A percentile compares a stretch with the other conserved stretches of the same genome.
Evolutionary conservation across 2,329 filamentous ascomycete species (phyloP).

Genomic region (Juglanconis sp.): DNA sequence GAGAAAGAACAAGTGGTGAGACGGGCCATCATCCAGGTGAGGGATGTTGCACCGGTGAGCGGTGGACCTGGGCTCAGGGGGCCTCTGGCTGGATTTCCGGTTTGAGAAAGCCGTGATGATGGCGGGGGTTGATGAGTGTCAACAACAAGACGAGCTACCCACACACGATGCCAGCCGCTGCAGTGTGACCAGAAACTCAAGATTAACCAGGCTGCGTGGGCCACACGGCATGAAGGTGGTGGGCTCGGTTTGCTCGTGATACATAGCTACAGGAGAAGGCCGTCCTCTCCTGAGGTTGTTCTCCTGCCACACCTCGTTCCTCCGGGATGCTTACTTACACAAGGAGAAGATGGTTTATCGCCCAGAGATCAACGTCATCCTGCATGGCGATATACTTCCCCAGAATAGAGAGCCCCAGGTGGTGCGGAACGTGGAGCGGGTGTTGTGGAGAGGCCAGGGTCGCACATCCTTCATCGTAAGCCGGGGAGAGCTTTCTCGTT

Average conservation of each 20-base stretch:
- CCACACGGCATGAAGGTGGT: no score
- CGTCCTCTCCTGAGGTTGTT: no score
- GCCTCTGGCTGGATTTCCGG: slow-evolving; percentile 9
- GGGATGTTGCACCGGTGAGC: neutral
- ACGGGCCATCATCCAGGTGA: neutral
- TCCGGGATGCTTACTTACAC: neutral
- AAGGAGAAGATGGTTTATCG: neutral
- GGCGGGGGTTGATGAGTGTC: neutral
- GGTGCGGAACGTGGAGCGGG: neutral
- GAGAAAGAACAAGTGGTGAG: neutral
- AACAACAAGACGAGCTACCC: neutral
- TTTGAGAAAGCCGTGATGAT: slow-evolving; percentile 12
- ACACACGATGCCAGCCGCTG: slow-evolving; percentile 4
- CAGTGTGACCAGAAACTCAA: neutral
- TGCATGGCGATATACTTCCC: neutral
- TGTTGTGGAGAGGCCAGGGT: neutral
- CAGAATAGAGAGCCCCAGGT: neutral
- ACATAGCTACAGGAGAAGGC: neutral
- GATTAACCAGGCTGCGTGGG: no score
- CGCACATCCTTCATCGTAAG: neutral
- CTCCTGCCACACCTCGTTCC: no score
- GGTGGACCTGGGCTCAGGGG: neutral
- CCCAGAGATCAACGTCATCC: neutral
- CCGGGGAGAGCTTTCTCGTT: neutral
- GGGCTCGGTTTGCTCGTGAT: neutral